A percentile compares a stretch with the other conserved stretches of the same genome.
Conservation (phyloP, 805 yeast species). For the Monosporozyma solicola region DNA sequence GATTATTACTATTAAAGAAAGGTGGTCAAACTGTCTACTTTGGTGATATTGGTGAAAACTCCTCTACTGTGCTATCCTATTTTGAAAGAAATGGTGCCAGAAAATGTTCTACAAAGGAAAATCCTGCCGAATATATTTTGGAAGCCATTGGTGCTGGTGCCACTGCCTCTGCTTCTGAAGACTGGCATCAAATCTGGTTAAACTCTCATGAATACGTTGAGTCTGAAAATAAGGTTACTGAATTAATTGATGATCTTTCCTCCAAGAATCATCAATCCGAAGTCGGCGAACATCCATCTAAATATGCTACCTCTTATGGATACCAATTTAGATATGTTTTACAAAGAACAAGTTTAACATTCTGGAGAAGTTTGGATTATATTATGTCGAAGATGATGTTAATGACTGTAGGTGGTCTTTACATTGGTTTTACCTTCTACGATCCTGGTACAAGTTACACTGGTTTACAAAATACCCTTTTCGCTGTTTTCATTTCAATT, state of each 20-base stretch:
- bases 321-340: constrained; percentile 32
- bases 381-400: constrained; percentile 36
- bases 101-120: constrained; percentile 44
- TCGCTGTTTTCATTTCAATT: constrained; percentile 32
- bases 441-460: constrained; percentile 41
- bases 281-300: constrained; percentile 9
- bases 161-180: constrained; percentile 42
- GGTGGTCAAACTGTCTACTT: constrained; percentile 70
- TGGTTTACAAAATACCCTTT: constrained; percentile 32
- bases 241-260: constrained; percentile 40
- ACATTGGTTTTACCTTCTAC: constrained; percentile 49
- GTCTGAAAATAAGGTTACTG: constrained; percentile 35
- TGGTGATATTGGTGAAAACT: constrained; percentile 54
- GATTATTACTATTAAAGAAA: constrained; percentile 48
- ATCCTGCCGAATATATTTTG: constrained; percentile 64
- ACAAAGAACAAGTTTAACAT: constrained; percentile 13
- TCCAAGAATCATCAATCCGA: constrained; percentile 5
- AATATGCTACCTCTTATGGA: constrained; percentile 18
- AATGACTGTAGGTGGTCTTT: constrained; percentile 36
- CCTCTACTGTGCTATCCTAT: constrained; percentile 44
- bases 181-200: constrained; percentile 52
- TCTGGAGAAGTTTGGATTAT: constrained; percentile 37
- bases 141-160: constrained; percentile 72
- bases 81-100: constrained; percentile 62
- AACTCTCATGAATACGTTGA: constrained; percentile 33